Conservation (phyloP, 2,329 filamentous ascomycete genomes). For the Emergomyces orientalis region DNA sequence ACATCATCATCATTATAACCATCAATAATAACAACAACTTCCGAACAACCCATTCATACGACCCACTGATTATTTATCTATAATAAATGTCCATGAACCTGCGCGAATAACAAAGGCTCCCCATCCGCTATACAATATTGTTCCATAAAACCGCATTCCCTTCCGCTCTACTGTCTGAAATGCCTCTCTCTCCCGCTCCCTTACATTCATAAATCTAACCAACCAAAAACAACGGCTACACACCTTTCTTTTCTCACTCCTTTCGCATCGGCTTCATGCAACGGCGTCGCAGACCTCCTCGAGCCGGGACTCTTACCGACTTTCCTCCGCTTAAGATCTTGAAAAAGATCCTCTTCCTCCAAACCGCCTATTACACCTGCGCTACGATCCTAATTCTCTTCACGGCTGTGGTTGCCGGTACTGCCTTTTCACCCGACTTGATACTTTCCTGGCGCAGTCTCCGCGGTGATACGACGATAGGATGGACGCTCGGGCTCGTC, state of each 20-base stretch:
- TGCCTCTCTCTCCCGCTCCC: background rate
- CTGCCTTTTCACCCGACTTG: conserved; percentile 48
- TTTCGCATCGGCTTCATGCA: conserved; percentile 32
- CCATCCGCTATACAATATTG: background rate
- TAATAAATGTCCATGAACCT: background rate
- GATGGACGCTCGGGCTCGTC: conserved; percentile 59
- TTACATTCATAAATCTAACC: background rate
- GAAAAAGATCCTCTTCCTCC: conserved; percentile 56
- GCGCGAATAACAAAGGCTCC: no score
- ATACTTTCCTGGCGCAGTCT: conserved; percentile 56
- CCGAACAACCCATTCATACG: background rate
- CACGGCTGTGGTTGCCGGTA: conserved; percentile 56
- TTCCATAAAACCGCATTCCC: background rate
- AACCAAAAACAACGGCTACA: background rate
- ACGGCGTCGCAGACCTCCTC: conserved; percentile 51
- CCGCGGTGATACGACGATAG: conserved; percentile 58
- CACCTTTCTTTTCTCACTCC: background rate
- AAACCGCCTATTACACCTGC: conserved; percentile 54
- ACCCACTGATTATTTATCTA: background rate
- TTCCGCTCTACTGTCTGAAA: background rate
- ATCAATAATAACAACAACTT: background rate
- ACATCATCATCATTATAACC: background rate
- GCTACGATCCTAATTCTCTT: conserved; percentile 57
- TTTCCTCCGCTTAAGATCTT: conserved; percentile 59
- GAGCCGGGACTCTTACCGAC: conserved; percentile 56